phyloP scores from a whole-genome alignment of 108 stramenopile species.

The Cylindrotheca closterium region DNA sequence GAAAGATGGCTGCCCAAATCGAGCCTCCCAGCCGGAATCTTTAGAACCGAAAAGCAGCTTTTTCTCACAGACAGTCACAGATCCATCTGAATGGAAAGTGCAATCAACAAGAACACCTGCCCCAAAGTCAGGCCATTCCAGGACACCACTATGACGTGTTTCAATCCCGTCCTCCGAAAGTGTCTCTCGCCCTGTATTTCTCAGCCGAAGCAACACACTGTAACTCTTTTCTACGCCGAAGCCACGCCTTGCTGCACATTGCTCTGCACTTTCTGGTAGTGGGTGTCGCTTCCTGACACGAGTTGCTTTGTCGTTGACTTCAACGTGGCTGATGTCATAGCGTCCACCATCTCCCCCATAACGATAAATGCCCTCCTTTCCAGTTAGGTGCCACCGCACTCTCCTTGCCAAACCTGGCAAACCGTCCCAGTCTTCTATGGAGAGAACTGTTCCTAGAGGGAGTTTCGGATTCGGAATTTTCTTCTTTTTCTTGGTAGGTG shows the following conservation, averaged over 20 bases:
- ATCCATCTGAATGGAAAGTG: constrained; percentile 52
- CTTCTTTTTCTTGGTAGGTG: constrained; percentile 47
- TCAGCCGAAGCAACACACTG: constrained; percentile 64
- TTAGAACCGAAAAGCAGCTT: constrained; percentile 72
- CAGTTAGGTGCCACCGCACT: constrained; percentile 82
- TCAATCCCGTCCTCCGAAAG: constrained; percentile 13
- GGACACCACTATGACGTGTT: constrained; percentile 48
- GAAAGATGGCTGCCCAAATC: constrained; percentile 84
- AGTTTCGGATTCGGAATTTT: constrained; percentile 67
- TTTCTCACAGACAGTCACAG: constrained; percentile 61
- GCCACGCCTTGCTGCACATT: constrained; percentile 80
- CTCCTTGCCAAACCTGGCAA: constrained; percentile 67
- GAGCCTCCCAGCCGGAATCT: constrained; percentile 83
- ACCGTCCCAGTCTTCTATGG: constrained; percentile 77
- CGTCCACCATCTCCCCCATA: constrained; percentile 89
- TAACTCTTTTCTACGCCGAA: constrained; percentile 60
- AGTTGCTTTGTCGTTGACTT: constrained; percentile 72
- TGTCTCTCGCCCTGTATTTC: background rate
- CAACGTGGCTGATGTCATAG: constrained; percentile 83
- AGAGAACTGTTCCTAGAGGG: constrained; percentile 78
- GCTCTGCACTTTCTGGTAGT: constrained; percentile 74
- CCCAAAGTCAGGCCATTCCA: constrained; percentile 88
- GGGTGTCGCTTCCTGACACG: constrained; percentile 70
- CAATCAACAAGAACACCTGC: constrained; percentile 68
- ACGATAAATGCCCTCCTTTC: constrained; percentile 75